phyloP scores from a whole-genome alignment of 1,284 basidiomycete genomes.

The Mycena citricolor region DNA sequence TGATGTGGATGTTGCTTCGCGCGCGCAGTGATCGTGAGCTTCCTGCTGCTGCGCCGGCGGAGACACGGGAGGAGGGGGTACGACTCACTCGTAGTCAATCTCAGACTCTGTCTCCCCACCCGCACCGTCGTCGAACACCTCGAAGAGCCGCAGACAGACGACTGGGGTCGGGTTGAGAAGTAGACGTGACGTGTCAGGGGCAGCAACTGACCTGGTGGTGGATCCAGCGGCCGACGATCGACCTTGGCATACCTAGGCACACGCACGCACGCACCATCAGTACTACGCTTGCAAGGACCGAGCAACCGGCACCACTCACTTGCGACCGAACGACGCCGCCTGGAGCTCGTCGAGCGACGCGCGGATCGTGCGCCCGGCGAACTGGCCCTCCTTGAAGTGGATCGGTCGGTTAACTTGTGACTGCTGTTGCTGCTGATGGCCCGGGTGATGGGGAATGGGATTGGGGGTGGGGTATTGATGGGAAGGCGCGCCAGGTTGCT shows the following conservation, averaged over 20 bases:
- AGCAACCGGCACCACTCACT: slow-evolving; percentile 41
- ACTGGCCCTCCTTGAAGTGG: slow-evolving; percentile 56
- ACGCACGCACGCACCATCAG: no score
- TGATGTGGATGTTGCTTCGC: slow-evolving; percentile 39
- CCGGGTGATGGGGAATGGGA: slow-evolving; percentile 6
- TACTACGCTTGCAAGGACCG: no score
- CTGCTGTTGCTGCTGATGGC: slow-evolving; percentile 31
- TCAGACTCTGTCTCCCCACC: slow-evolving; percentile 42
- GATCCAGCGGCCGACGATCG: slow-evolving; percentile 62
- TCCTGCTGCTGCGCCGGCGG: slow-evolving; percentile 7
- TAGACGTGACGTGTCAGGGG: neutral
- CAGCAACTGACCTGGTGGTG: slow-evolving; percentile 41
- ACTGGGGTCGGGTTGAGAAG: slow-evolving; percentile 29
- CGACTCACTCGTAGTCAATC: slow-evolving; percentile 46
- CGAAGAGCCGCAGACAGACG: slow-evolving; percentile 51
- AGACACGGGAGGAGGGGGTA: neutral
- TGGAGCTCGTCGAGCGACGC: slow-evolving; percentile 62
- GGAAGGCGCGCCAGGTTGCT: no score
- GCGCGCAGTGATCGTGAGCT: neutral
- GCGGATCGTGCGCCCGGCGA: slow-evolving; percentile 55
- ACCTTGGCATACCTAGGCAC: slow-evolving; percentile 52
- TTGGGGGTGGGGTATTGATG: no score
- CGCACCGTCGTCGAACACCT: slow-evolving; percentile 42
- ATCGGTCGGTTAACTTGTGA: slow-evolving; percentile 43
- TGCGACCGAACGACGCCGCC: slow-evolving; percentile 63